Evolutionary conservation across 371 early-diverging fungal genomes (phyloP).

Genomic region (Mortierella sp.): DNA sequence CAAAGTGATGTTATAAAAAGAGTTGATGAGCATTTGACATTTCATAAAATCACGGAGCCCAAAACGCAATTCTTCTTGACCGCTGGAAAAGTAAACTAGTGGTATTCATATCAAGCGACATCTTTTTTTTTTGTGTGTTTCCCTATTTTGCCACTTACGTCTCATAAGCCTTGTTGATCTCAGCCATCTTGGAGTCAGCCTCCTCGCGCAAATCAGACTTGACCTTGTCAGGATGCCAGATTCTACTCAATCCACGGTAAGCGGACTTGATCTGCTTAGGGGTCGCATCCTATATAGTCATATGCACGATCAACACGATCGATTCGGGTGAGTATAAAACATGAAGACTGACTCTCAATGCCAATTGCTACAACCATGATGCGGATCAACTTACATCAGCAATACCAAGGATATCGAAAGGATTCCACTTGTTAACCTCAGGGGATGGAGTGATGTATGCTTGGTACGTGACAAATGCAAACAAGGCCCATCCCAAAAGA

Average conservation of each 20-base stretch:
- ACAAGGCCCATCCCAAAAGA: slow-evolving; percentile 82
- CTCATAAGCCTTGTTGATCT: slow-evolving; percentile 91
- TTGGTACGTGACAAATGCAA: slow-evolving; percentile 82
- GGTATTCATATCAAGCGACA: too few species aligned
- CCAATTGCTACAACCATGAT: not conserved
- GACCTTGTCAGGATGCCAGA: slow-evolving; percentile 92
- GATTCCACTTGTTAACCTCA: slow-evolving; percentile 87
- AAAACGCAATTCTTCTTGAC: too few species aligned
- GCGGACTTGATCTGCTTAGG: slow-evolving; percentile 77
- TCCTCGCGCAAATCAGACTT: slow-evolving; percentile 70
- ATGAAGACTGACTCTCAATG: not conserved
- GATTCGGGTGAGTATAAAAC: not conserved
- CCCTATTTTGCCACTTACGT: slow-evolving; percentile 63
- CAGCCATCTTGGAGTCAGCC: slow-evolving; percentile 75
- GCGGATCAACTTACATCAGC: slow-evolving; percentile 65
- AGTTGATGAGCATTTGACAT: not conserved
- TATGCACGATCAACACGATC: not conserved
- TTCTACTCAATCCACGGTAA: slow-evolving; percentile 80
- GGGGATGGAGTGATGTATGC: slow-evolving; percentile 76
- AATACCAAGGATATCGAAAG: slow-evolving; percentile 91
- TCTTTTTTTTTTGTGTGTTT: not conserved
- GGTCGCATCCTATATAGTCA: slow-evolving; percentile 64
- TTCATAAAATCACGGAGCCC: not conserved
- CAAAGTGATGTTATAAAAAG: not conserved
- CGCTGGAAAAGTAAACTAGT: not conserved